Evolutionary conservation across 257 asterid species (phyloP).

Genomic region (Echium plantagineum): DNA sequence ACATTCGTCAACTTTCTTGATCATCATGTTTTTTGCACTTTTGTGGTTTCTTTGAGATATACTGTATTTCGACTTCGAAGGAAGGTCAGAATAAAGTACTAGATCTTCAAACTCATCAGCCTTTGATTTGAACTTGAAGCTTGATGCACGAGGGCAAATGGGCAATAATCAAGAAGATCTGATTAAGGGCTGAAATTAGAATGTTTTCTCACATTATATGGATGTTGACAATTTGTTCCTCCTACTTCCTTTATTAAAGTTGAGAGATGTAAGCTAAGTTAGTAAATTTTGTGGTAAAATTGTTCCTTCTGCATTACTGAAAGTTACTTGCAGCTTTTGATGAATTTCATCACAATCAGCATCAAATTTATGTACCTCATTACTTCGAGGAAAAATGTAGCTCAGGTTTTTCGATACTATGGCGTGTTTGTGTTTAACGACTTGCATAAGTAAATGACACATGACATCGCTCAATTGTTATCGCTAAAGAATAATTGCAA

Average conservation of each 20-base stretch:
- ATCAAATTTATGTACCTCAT: too few relatives aligned
- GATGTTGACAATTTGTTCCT: conserved; percentile 23
- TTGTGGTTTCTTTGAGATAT: conserved; percentile 6
- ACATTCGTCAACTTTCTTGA: conserved; percentile 11
- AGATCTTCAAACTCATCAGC: too few relatives aligned
- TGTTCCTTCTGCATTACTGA: neutral
- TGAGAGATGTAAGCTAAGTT: neutral
- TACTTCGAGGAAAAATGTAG: too few relatives aligned
- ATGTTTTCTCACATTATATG: conserved; percentile 12
- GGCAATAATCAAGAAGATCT: neutral
- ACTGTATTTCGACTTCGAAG: neutral
- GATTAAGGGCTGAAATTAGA: conserved; percentile 15
- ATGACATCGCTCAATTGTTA: too few relatives aligned
- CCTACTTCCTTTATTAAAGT: neutral
- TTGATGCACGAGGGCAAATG: conserved; percentile 1
- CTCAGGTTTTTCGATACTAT: too few relatives aligned
- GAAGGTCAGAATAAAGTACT: conserved; percentile 2
- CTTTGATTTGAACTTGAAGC: neutral
- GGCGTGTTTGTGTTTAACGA: too few relatives aligned
- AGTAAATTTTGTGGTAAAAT: neutral
- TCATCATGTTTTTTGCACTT: conserved; percentile 13
- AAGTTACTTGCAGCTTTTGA: too few relatives aligned
- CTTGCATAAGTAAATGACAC: too few relatives aligned
- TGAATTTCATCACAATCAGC: too few relatives aligned
- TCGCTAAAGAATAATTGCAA: too few relatives aligned